Evolutionary conservation across 2,329 filamentous ascomycete genomes (phyloP), one percentile per base, ranked within the genome.

Genomic region (Xylogone sp.): DNA sequence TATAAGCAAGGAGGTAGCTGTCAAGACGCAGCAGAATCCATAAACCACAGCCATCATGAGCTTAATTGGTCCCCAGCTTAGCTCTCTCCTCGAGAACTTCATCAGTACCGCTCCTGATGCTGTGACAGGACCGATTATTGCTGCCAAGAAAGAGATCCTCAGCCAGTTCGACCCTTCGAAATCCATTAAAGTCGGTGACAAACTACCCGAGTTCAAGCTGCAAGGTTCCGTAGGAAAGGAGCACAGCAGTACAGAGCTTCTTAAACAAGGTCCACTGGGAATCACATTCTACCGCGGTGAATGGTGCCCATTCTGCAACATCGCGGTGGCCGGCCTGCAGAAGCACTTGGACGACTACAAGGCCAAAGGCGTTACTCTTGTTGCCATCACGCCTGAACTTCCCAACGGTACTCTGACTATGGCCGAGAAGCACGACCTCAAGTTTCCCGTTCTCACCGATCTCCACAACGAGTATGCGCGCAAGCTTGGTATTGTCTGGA

Each of bases 281-380:
- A 63, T 75, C 43, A 71, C 68, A 16, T 75, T 75, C 62, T 75
- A 75, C 62, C 73, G 73, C 45, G 72, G 72, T 16, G 62, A 65
- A 48, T 75, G 73, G 73, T 76, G 73, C 51, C 72, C 73, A 1
- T 75, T 65, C 64, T 75, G 73, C 65, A 75, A 74, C 59, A 48
- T 75, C n/a, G 65, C 66, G 1, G 59, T 75, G 19, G 58, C 49
- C 5, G 61, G 62, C 19, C 59, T 74, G 0, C 71, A 74, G 51
- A 58, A 64, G 43, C 59, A 65, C 51, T 60, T 73, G 12, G 53
- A 58, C 1, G 65, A 69, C 0, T 69, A 74, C 56, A 48, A 60
- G 43, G 62, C 68, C 10, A 66, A 63, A 21, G 69, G 70, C 13
- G 70, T 72, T 21, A 70, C 68, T 2, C 62, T 75, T 0, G 69